Evolutionary conservation across 2,329 filamentous ascomycete species (phyloP).

Genomic region (Penicillium oxalicum): DNA sequence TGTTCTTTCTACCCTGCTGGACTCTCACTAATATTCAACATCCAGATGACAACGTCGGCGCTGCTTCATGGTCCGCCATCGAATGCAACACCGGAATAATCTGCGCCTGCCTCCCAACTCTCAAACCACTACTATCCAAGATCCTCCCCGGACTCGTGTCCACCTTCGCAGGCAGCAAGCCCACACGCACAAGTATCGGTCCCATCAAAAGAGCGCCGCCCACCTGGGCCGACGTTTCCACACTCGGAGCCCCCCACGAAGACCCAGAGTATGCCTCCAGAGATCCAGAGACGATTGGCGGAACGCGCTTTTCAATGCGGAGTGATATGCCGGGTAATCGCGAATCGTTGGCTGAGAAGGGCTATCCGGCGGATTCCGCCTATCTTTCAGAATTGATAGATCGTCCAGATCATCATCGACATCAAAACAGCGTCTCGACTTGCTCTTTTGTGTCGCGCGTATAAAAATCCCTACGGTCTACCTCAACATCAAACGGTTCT

Average conservation of each 20-base stretch:
- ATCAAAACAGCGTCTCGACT: slow-evolving; percentile 4
- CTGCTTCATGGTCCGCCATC: slow-evolving; percentile 35
- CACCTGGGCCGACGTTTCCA: slow-evolving; percentile 26
- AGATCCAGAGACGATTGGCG: slow-evolving; percentile 20
- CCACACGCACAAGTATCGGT: slow-evolving; percentile 9
- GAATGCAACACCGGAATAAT: slow-evolving; percentile 40
- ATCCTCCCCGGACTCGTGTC: slow-evolving; percentile 28
- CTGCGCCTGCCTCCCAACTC: slow-evolving; percentile 38
- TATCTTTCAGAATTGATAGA: slow-evolving; percentile 7
- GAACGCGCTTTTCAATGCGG: slow-evolving; percentile 13
- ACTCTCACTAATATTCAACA: background rate
- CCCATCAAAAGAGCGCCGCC: slow-evolving; percentile 15
- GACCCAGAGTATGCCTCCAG: slow-evolving; percentile 24
- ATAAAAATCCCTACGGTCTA: background rate
- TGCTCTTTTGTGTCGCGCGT: slow-evolving; percentile 1
- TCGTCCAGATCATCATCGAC: slow-evolving; percentile 4
- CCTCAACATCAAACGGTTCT: background rate
- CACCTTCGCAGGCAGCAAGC: slow-evolving; percentile 17
- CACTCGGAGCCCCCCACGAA: slow-evolving; percentile 23
- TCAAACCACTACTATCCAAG: slow-evolving; percentile 31
- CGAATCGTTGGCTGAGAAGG: slow-evolving; percentile 15
- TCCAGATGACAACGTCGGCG: slow-evolving; percentile 31
- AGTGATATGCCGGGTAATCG: background rate
- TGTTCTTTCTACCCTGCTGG: slow-evolving; percentile 5
- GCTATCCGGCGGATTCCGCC: slow-evolving; percentile 1